phyloP scores from a whole-genome alignment of 2,329 filamentous ascomycete genomes.

The Aspergillus aculeatinus region DNA sequence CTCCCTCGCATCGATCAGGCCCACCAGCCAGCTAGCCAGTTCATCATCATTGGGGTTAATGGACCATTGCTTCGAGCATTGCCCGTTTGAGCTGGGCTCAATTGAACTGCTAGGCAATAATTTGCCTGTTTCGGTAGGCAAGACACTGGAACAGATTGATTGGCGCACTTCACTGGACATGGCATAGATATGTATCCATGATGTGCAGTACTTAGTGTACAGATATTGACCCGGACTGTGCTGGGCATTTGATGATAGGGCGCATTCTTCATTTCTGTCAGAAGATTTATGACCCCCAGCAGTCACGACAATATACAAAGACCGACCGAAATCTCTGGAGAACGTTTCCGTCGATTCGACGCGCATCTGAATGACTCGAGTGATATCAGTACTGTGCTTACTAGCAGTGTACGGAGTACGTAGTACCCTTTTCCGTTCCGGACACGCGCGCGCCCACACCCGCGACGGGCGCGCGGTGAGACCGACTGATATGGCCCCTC shows the following conservation, averaged over 20 bases:
- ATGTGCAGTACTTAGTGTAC: too few relatives aligned
- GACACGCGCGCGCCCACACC: neutral
- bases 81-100: neutral
- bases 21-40: slow-evolving; percentile 16
- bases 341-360: too few relatives aligned
- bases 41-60: neutral
- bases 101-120: neutral
- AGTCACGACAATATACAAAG: too few relatives aligned
- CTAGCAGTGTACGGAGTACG: too few relatives aligned
- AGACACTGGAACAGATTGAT: neutral
- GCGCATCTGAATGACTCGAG: neutral
- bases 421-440: neutral
- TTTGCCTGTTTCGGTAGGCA: neutral
- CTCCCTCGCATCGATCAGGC: slow-evolving; percentile 16
- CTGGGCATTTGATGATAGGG: too few relatives aligned
- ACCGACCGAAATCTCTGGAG: too few relatives aligned
- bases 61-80: neutral
- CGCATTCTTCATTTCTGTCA: neutral
- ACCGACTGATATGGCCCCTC: neutral
- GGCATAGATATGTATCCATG: too few relatives aligned
- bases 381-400: too few relatives aligned
- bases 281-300: neutral
- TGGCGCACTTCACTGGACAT: neutral
- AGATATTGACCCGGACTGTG: too few relatives aligned
- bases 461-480: neutral